phyloP scores from a whole-genome alignment of 306 rosid genomes.

The Vigna nakashimae region DNA sequence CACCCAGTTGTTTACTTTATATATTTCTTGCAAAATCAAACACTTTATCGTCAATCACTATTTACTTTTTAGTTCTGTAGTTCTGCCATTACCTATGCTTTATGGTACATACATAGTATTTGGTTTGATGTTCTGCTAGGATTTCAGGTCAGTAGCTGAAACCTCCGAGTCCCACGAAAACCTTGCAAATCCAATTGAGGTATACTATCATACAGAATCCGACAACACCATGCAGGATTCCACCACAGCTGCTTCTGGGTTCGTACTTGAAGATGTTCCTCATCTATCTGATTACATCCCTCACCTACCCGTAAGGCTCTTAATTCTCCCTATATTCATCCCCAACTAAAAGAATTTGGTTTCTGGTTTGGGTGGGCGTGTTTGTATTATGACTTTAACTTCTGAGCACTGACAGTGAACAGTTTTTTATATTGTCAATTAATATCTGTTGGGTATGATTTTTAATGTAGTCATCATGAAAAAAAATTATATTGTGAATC shows the following conservation, averaged over 20 bases:
- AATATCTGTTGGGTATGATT: background rate
- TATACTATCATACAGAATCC: background rate
- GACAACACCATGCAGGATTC: constrained; percentile 18
- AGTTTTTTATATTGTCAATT: background rate
- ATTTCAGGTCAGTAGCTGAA: constrained; percentile 24
- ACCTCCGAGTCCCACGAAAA: background rate
- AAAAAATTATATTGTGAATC: background rate
- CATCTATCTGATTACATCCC: constrained; percentile 75
- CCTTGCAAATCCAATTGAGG: constrained; percentile 12
- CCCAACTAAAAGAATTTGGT: background rate
- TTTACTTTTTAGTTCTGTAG: too few species aligned
- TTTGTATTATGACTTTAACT: background rate
- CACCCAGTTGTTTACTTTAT: constrained; percentile 13
- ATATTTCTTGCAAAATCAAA: background rate
- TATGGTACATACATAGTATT: background rate
- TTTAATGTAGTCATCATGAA: too few species aligned
- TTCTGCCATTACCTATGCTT: background rate
- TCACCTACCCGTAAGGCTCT: constrained; percentile 57
- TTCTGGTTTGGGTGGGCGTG: background rate
- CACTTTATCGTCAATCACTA: background rate
- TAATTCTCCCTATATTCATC: background rate
- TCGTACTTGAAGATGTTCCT: constrained; percentile 79
- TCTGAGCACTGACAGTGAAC: background rate
- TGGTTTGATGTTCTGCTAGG: background rate
- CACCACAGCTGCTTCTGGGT: constrained; percentile 43